phyloP scores from a whole-genome alignment of 2,329 filamentous ascomycete genomes.

The Tolypocladium tundrense region DNA sequence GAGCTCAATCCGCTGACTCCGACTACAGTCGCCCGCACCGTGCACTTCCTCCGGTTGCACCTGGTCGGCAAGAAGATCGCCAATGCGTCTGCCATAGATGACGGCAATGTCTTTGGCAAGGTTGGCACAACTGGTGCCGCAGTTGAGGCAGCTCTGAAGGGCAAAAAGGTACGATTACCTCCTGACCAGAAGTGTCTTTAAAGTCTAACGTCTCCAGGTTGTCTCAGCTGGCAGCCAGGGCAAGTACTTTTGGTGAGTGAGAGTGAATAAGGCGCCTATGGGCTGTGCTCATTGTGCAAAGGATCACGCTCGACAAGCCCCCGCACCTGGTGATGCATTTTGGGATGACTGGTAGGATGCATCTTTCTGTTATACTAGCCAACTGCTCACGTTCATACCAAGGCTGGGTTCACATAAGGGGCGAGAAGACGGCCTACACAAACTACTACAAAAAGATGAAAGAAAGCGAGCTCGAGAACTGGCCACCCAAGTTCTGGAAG shows the following conservation, averaged over 20 bases:
- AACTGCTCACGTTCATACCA: slow-evolving; percentile 1
- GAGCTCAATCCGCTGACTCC: background rate
- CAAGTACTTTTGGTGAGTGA: slow-evolving; percentile 80
- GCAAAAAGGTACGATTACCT: slow-evolving; percentile 45
- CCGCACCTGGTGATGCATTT: slow-evolving; percentile 88
- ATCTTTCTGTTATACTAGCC: no score
- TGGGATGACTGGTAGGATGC: slow-evolving; percentile 51
- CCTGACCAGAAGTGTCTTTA: background rate
- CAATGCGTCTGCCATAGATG: slow-evolving; percentile 62
- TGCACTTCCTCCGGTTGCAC: slow-evolving; percentile 73
- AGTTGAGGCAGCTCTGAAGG: slow-evolving; percentile 63
- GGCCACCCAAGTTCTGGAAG: slow-evolving; percentile 89
- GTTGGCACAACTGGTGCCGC: slow-evolving; percentile 68
- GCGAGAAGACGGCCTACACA: slow-evolving; percentile 66
- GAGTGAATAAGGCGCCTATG: background rate
- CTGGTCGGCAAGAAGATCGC: slow-evolving; percentile 75
- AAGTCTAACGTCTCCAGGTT: slow-evolving; percentile 25
- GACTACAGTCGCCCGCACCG: slow-evolving; percentile 62
- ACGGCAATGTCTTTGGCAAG: slow-evolving; percentile 83
- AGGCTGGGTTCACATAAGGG: slow-evolving; percentile 82
- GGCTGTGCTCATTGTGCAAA: slow-evolving; percentile 7
- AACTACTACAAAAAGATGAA: slow-evolving; percentile 70
- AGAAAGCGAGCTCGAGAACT: slow-evolving; percentile 47
- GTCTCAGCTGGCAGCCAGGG: slow-evolving; percentile 70
- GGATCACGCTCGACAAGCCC: slow-evolving; percentile 52